Evolutionary conservation across 2,329 filamentous ascomycete genomes (phyloP).

Genomic region (Talaromyces funiculosus): DNA sequence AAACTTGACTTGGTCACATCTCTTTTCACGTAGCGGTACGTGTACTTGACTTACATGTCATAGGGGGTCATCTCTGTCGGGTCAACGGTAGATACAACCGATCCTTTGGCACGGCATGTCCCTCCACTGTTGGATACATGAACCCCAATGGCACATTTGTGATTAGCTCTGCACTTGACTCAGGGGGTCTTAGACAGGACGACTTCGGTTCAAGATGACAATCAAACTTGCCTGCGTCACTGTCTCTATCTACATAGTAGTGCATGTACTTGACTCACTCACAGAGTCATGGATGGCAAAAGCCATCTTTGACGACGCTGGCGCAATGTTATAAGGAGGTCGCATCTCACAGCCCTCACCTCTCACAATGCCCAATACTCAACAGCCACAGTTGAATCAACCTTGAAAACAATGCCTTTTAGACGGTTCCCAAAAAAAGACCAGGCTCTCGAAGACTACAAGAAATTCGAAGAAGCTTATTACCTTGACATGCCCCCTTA

Average conservation of each 20-base stretch:
- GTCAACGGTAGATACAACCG: background rate
- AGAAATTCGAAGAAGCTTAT: background rate
- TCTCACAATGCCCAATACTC: background rate
- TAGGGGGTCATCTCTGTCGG: background rate
- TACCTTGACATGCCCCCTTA: background rate
- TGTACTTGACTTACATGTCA: background rate
- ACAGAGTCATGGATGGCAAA: background rate
- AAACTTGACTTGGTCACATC: background rate
- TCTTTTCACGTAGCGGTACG: background rate
- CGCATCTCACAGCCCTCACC: background rate
- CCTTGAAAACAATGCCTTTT: background rate
- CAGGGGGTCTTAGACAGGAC: background rate
- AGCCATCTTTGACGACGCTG: background rate
- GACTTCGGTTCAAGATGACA: background rate
- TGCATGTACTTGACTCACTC: background rate
- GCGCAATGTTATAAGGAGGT: background rate
- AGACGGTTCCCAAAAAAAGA: background rate
- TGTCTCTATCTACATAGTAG: background rate
- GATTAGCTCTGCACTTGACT: background rate
- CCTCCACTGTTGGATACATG: background rate
- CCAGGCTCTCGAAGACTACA: too few species aligned
- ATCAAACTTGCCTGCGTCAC: background rate
- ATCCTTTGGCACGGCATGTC: background rate
- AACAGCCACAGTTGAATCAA: background rate
- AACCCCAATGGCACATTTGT: background rate